Percentiles rank a stretch among this genome's conserved stretches.
Conservation (phyloP, 2,329 filamentous ascomycete species). For the Fonsecaea nubica region DNA sequence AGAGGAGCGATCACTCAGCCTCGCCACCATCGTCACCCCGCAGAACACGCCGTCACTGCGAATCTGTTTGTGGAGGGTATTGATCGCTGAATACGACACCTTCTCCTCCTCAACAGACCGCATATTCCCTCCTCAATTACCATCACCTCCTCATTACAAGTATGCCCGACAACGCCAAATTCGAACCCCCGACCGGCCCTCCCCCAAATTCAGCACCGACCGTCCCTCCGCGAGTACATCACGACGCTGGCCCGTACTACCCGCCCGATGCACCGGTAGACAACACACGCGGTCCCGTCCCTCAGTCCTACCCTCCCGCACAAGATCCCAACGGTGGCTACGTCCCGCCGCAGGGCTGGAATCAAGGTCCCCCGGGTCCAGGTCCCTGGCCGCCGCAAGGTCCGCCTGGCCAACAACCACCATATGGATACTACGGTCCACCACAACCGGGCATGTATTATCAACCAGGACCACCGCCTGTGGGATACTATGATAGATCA, state of each 20-base stretch:
- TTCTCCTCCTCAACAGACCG: neutral
- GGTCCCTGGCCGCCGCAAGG: slow-evolving; percentile 21
- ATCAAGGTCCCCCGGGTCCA: slow-evolving; percentile 24
- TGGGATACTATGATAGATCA: slow-evolving; percentile 47
- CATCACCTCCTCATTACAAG: neutral
- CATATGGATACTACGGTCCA: slow-evolving; percentile 35
- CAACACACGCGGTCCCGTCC: slow-evolving; percentile 25
- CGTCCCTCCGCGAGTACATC: slow-evolving; percentile 34
- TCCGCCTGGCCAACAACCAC: slow-evolving; percentile 21
- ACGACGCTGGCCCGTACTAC: slow-evolving; percentile 39
- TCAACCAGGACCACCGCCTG: slow-evolving; percentile 41
- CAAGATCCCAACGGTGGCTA: slow-evolving; percentile 33
- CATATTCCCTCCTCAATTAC: neutral
- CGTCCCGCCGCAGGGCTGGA: slow-evolving; percentile 32
- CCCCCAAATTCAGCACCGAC: slow-evolving; percentile 23
- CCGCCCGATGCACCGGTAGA: slow-evolving; percentile 22
- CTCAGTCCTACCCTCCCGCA: slow-evolving; percentile 28
- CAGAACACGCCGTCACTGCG: neutral
- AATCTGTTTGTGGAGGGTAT: neutral
- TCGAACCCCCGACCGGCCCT: slow-evolving; percentile 30
- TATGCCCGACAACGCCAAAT: slow-evolving; percentile 30
- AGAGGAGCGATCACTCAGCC: neutral
- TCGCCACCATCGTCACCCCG: neutral
- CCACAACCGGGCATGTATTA: slow-evolving; percentile 42
- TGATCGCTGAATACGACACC: neutral